Conservation (phyloP, 116 monocot species). For the Iris pallida region DNA sequence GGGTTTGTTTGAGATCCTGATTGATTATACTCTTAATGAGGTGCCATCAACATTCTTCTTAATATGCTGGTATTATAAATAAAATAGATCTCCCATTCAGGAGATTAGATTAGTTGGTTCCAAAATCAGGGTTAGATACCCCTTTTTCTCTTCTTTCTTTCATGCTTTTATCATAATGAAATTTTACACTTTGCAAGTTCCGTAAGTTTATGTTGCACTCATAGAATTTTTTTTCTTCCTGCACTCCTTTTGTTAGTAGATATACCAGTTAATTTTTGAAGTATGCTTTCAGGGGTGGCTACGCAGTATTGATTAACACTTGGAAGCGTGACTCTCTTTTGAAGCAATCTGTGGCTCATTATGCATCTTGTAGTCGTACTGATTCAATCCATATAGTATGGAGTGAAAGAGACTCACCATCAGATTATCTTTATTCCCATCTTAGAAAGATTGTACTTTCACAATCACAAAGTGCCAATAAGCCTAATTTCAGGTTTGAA, state of each 20-base stretch:
- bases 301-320: constrained; percentile 51
- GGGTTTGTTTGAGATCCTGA: no score
- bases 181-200: no score
- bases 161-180: no score
- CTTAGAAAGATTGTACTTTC: constrained; percentile 14
- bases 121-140: no score
- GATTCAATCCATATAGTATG: constrained; percentile 53
- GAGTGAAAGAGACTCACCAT: constrained; percentile 44
- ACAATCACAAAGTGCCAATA: constrained; percentile 4
- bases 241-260: neutral
- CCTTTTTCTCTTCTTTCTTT: no score
- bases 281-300: constrained; percentile 26
- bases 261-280: neutral
- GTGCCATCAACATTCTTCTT: no score
- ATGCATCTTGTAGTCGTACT: constrained; percentile 37
- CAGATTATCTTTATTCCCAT: constrained; percentile 20
- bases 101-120: no score
- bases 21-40: no score
- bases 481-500: constrained; percentile 35
- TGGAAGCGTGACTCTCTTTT: constrained; percentile 58
- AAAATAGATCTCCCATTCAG: no score
- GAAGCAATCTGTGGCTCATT: constrained; percentile 38
- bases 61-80: no score
- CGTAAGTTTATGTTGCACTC: no score
- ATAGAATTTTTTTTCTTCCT: no score